Conservation (phyloP, 352 stramenopile species). For the Phytophthora citricola region DNA sequence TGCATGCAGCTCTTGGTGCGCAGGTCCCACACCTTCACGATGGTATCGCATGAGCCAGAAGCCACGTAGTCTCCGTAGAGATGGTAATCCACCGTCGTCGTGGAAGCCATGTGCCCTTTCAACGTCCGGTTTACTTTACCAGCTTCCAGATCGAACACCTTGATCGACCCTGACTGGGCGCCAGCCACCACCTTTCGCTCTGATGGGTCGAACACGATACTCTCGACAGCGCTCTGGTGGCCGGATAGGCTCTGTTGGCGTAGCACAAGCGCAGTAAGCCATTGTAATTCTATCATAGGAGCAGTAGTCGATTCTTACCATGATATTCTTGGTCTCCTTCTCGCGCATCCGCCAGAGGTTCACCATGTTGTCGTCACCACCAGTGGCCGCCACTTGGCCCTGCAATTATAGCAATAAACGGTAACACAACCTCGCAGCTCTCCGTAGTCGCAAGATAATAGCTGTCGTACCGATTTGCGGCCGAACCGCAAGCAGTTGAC, state of each 20-base stretch:
- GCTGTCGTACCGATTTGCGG: conserved; percentile 69
- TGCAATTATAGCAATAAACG: conserved; percentile 23
- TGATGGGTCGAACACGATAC: conserved; percentile 79
- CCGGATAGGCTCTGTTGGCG: conserved; percentile 67
- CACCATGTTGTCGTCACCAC: conserved; percentile 80
- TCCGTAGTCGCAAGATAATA: too few relatives aligned
- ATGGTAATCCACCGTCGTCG: conserved; percentile 84
- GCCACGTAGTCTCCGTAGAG: conserved; percentile 88
- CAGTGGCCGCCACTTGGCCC: conserved; percentile 82
- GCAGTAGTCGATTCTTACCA: conserved; percentile 43
- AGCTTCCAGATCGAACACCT: conserved; percentile 83
- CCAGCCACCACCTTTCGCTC: conserved; percentile 82
- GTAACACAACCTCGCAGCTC: not conserved
- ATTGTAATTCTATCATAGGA: not conserved
- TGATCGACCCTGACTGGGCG: conserved; percentile 84
- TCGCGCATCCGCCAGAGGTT: conserved; percentile 90
- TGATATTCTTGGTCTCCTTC: conserved; percentile 90
- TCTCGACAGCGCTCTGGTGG: conserved; percentile 80
- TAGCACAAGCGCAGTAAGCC: conserved; percentile 1
- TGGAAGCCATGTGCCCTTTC: conserved; percentile 88
- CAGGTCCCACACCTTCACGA: conserved; percentile 89
- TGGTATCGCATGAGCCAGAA: conserved; percentile 81
- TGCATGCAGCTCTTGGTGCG: conserved; percentile 89
- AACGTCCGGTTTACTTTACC: conserved; percentile 82
- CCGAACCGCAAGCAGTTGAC: conserved; percentile 88